phyloP scores from a whole-genome alignment of 768 basidiomycete species.

The Boletus edulis region DNA sequence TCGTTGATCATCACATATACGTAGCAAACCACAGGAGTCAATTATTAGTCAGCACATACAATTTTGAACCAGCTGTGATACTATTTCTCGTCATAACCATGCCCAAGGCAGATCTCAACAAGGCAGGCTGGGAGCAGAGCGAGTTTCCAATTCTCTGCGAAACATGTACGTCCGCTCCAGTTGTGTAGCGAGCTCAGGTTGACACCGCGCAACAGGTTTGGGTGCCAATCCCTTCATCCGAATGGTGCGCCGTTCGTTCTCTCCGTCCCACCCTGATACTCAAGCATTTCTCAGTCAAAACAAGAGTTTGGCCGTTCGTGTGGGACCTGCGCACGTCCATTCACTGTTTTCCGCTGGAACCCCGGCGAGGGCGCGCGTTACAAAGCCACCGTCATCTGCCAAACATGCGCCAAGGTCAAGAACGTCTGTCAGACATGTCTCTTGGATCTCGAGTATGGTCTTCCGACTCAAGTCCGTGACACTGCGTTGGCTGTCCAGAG shows the following conservation, averaged over 20 bases:
- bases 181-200: neutral
- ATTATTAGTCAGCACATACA: constrained; percentile 29
- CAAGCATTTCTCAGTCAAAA: constrained; percentile 75
- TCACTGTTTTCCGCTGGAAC: constrained; percentile 98
- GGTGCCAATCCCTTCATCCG: constrained; percentile 91
- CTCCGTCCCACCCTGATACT: neutral
- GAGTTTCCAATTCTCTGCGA: constrained; percentile 95
- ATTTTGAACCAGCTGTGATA: neutral
- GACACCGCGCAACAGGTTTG: constrained; percentile 50
- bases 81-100: constrained; percentile 31
- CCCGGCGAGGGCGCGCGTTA: constrained; percentile 90
- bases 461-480: constrained; percentile 96
- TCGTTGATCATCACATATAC: constrained; percentile 62
- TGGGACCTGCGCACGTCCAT: constrained; percentile 95
- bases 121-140: constrained; percentile 91
- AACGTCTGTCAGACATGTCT: constrained; percentile 98
- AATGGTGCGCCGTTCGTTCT: constrained; percentile 60
- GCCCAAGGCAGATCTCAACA: constrained; percentile 93
- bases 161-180: constrained; percentile 59
- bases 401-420: constrained; percentile 94
- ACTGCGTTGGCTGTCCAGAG: constrained; percentile 84
- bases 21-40: constrained; percentile 18
- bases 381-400: constrained; percentile 97
- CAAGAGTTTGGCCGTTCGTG: constrained; percentile 96
- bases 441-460: constrained; percentile 91